Conservation (phyloP, 2,329 filamentous ascomycete species). For the Tolypocladium amazonense region DNA sequence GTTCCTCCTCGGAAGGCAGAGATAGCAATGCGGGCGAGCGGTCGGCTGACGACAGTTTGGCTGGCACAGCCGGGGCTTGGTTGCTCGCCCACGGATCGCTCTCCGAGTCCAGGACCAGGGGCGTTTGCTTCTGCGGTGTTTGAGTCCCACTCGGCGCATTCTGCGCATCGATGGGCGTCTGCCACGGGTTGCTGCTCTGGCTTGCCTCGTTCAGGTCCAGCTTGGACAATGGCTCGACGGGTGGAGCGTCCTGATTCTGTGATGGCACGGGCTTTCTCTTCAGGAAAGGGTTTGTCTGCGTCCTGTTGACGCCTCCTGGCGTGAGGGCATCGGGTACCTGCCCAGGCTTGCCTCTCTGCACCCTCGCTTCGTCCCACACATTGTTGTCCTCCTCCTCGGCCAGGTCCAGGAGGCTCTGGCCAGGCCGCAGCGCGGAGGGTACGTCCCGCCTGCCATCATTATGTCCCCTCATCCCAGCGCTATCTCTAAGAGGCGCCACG, state of each 20-base stretch:
- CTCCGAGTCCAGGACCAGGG: conserved; percentile 14
- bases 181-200: conserved; percentile 25
- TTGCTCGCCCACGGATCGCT: conserved; percentile 14
- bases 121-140: conserved; percentile 6
- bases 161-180: conserved; percentile 13
- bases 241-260: conserved; percentile 11
- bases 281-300: conserved; percentile 43
- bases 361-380: conserved; percentile 18
- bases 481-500: neutral
- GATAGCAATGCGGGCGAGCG: conserved; percentile 23
- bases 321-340: conserved; percentile 20
- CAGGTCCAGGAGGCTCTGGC: conserved; percentile 10
- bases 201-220: conserved; percentile 30
- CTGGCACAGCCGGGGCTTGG: conserved; percentile 17
- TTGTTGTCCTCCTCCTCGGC: conserved; percentile 18
- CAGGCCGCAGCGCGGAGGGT: conserved; percentile 22
- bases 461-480: neutral
- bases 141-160: conserved; percentile 4
- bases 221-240: conserved; percentile 28
- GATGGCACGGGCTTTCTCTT: conserved; percentile 28
- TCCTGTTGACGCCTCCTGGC: conserved; percentile 21
- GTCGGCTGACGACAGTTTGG: conserved; percentile 9
- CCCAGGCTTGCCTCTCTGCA: conserved; percentile 5
- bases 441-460: conserved; percentile 8
- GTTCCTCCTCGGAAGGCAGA: conserved; percentile 25